These are phyloP conservation scores for Limonomyces culmigenus DNA, from an alignment of 1,284 basidiomycete genomes.

Conservation along the genomic window DNA sequence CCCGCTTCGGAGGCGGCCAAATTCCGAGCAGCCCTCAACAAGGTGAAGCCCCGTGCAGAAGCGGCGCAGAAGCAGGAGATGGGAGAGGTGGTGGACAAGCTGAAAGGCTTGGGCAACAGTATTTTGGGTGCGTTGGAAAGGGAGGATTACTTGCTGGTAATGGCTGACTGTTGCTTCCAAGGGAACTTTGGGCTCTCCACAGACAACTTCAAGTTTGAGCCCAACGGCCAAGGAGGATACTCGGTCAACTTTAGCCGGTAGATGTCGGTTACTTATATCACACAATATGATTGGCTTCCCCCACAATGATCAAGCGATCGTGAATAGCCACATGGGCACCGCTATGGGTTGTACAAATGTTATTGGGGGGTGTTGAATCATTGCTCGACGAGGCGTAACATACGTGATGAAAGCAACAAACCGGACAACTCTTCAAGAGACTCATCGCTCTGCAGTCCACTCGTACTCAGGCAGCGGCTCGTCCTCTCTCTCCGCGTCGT, in stretches of 20 bases:
- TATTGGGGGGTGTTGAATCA: no score
- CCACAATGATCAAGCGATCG: no score
- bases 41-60: conserved; percentile 51
- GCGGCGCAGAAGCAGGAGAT: conserved; percentile 78
- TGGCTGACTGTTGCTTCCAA: conserved; percentile 12
- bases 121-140: conserved; percentile 53
- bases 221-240: conserved; percentile 87
- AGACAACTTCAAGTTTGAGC: conserved; percentile 89
- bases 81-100: conserved; percentile 80
- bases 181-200: conserved; percentile 80
- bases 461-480: no score
- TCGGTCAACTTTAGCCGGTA: conserved; percentile 93
- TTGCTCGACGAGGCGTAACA: no score
- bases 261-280: no score
- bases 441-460: no score
- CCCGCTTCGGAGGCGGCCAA: conserved; percentile 37
- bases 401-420: no score
- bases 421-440: no score
- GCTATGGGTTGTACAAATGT: no score
- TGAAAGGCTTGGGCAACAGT: conserved; percentile 86
- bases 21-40: conserved; percentile 27
- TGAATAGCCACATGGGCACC: no score
- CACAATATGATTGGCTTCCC: no score
- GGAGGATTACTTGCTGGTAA: neutral
- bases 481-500: no score